These are phyloP conservation scores for Talaromyces wortmannii DNA, from an alignment of 495 filamentous ascomycete species.

Conservation along the genomic window DNA sequence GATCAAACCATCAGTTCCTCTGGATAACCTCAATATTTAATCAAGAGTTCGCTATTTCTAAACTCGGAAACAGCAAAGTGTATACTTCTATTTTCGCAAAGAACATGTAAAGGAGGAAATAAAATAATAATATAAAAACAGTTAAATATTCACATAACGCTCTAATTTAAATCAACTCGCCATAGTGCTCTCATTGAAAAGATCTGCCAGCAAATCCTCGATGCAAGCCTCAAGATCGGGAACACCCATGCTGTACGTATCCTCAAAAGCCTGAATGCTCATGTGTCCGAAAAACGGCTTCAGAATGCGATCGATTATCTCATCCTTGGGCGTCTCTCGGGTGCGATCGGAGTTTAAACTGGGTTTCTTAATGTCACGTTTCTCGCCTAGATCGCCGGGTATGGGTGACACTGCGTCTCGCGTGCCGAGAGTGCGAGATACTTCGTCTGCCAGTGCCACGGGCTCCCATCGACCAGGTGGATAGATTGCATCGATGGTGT, in stretches of 20 bases:
- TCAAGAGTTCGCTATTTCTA: too few relatives aligned
- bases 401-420: conserved; percentile 29
- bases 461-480: conserved; percentile 65
- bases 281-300: conserved; percentile 86
- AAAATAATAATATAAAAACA: background rate
- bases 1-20: too few relatives aligned
- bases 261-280: conserved; percentile 88
- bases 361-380: conserved; percentile 24
- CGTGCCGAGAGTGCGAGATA: conserved; percentile 69
- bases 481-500: conserved; percentile 96
- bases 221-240: conserved; percentile 64
- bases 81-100: too few relatives aligned
- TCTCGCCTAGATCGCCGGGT: conserved; percentile 25
- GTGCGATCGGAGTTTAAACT: conserved; percentile 38
- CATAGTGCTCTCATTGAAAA: conserved; percentile 71
- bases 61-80: too few relatives aligned
- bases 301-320: conserved; percentile 67
- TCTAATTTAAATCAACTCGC: conserved; percentile 12
- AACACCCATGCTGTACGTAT: conserved; percentile 74
- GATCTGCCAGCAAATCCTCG: conserved; percentile 63
- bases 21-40: too few relatives aligned
- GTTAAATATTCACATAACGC: background rate
- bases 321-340: conserved; percentile 52
- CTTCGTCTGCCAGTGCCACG: conserved; percentile 74
- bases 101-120: too few relatives aligned